Percentiles rank a stretch among this genome's conserved stretches.
phyloP scores from a whole-genome alignment of 2,329 filamentous ascomycete species.

The Colletotrichum eleusines region DNA sequence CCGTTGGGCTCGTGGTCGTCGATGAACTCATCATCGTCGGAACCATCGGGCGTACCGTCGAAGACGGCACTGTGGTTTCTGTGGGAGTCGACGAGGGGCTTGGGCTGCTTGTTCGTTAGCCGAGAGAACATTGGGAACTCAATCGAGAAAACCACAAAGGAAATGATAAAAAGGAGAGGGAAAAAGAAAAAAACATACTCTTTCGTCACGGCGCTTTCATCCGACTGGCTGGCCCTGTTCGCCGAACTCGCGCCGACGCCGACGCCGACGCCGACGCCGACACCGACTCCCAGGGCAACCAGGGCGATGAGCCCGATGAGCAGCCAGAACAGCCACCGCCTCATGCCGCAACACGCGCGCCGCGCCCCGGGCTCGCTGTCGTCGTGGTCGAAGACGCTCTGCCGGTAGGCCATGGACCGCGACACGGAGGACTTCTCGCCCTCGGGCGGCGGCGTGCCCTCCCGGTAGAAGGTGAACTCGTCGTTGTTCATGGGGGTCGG shows the following conservation, averaged over 20 bases:
- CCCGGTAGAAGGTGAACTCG: slow-evolving; percentile 56
- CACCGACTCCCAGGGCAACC: slow-evolving; percentile 53
- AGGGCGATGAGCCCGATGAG: slow-evolving; percentile 48
- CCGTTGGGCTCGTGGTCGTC: not conserved
- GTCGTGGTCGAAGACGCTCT: slow-evolving; percentile 36
- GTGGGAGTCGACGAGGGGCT: slow-evolving; percentile 1
- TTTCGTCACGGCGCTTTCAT: slow-evolving; percentile 1
- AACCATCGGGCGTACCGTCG: not conserved
- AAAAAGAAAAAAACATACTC: slow-evolving; percentile 12
- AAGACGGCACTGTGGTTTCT: not conserved
- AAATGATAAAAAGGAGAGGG: not conserved
- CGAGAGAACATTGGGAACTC: no score
- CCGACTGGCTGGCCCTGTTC: slow-evolving; percentile 20
- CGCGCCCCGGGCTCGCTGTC: slow-evolving; percentile 39
- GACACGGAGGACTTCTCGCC: slow-evolving; percentile 29
- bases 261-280: slow-evolving; percentile 57
- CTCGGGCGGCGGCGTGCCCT: slow-evolving; percentile 53
- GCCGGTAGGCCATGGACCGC: slow-evolving; percentile 25
- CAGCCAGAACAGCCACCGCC: slow-evolving; percentile 53
- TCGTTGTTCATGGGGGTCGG: slow-evolving; percentile 27
- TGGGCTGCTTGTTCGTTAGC: not conserved
- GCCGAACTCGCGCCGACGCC: slow-evolving; percentile 47
- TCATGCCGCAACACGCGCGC: slow-evolving; percentile 46
- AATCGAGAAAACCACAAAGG: no score
- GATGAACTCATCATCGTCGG: slow-evolving; percentile 10